A percentile compares a stretch with the other conserved stretches of the same genome.
Evolutionary conservation across 2,329 filamentous ascomycete species (phyloP).

Genomic region (Endocalyx cinctus): DNA sequence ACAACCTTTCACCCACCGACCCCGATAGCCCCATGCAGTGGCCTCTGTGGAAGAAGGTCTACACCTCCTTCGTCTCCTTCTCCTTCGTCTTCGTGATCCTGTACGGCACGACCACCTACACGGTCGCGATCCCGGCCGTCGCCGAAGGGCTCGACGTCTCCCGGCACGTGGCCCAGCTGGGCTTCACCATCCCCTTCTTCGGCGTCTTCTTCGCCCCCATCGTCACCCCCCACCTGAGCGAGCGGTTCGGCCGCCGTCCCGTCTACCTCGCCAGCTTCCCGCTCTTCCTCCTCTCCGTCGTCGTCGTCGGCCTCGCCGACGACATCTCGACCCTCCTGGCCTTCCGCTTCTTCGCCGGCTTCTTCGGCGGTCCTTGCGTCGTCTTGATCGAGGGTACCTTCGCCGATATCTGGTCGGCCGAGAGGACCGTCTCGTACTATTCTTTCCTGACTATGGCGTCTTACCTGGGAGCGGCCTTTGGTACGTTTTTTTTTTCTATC

Average conservation of each 20-base stretch:
- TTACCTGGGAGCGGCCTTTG: constrained; percentile 24
- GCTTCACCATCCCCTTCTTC: constrained; percentile 6
- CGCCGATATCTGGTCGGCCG: constrained; percentile 26
- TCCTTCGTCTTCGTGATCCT: constrained; percentile 2
- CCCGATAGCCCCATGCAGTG: constrained; percentile 1
- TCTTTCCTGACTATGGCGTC: constrained; percentile 24
- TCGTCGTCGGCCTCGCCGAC: constrained; percentile 33
- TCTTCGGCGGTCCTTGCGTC: constrained; percentile 23
- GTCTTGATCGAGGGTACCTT: constrained; percentile 28
- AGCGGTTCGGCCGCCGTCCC: constrained; percentile 33
- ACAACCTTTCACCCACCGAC: constrained; percentile 1
- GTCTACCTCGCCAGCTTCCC: constrained; percentile 30
- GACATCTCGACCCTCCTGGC: constrained; percentile 30
- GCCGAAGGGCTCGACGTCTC: background rate
- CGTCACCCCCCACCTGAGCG: constrained; percentile 11
- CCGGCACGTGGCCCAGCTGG: constrained; percentile 1
- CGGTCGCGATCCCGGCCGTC: constrained; percentile 1
- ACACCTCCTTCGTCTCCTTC: constrained; percentile 1
- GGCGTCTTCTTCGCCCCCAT: constrained; percentile 6
- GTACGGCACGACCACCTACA: constrained; percentile 3
- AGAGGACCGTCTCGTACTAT: constrained; percentile 28
- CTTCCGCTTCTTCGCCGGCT: constrained; percentile 34
- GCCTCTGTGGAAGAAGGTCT: constrained; percentile 1
- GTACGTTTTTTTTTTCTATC: background rate
- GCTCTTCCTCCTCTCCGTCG: constrained; percentile 30